These are phyloP conservation scores for Suillus subaureus DNA, from an alignment of 768 basidiomycete genomes.

Conservation along the genomic window DNA sequence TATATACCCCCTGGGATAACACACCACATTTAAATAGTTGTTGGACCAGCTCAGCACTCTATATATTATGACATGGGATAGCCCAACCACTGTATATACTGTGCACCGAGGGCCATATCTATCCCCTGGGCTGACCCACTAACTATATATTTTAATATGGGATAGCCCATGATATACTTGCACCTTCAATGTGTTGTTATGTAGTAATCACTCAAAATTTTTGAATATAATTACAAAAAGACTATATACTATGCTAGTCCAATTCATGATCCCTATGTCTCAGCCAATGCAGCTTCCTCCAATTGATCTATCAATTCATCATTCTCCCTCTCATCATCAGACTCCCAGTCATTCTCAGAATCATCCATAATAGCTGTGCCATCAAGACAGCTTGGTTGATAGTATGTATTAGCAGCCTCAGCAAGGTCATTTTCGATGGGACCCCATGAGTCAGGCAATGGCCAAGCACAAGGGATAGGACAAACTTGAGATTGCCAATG, in stretches of 20 bases:
- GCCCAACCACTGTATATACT: too few relatives aligned
- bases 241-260: neutral
- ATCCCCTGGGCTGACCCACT: too few relatives aligned
- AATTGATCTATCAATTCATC: neutral
- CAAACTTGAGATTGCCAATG: neutral
- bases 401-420: neutral
- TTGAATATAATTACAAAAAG: neutral
- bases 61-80: too few relatives aligned
- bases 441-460: neutral
- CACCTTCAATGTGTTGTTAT: neutral
- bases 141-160: too few relatives aligned
- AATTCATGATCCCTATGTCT: neutral
- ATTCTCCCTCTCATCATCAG: neutral
- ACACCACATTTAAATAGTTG: too few relatives aligned
- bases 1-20: too few relatives aligned
- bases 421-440: neutral
- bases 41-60: too few relatives aligned
- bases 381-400: neutral
- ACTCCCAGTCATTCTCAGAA: neutral
- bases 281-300: constrained; percentile 3
- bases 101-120: too few relatives aligned
- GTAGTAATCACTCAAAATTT: neutral
- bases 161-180: neutral
- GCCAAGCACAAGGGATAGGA: constrained; percentile 1
- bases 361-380: neutral